A percentile compares a stretch with the other conserved stretches of the same genome.
Conservation (phyloP, 768 basidiomycete species). For the Termitomyces eurrhizus region DNA sequence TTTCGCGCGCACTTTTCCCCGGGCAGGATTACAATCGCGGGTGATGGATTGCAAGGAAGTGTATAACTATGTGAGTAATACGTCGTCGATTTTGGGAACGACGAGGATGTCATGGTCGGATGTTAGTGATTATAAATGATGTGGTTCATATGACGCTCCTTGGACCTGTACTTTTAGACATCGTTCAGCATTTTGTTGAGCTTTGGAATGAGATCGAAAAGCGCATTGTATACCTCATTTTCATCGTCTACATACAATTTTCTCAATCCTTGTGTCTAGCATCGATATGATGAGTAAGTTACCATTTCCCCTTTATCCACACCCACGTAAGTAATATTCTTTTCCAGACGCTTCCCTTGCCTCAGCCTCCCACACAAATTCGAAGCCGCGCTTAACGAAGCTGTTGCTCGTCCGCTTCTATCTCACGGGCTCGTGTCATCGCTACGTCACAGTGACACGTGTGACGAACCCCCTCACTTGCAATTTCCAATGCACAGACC, state of each 20-base stretch:
- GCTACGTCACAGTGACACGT: too few species aligned
- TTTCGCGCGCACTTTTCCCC: constrained; percentile 83
- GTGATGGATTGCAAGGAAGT: constrained; percentile 84
- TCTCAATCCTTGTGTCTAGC: constrained; percentile 20
- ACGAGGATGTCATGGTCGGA: constrained; percentile 93
- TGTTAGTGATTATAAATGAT: constrained; percentile 20
- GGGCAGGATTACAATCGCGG: constrained; percentile 91
- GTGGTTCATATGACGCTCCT: constrained; percentile 78
- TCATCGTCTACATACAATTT: neutral
- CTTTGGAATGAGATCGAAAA: constrained; percentile 92
- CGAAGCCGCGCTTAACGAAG: constrained; percentile 56
- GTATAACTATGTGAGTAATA: constrained; percentile 67
- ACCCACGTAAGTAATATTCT: constrained; percentile 21
- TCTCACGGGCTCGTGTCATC: too few species aligned
- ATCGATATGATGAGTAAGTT: constrained; percentile 46
- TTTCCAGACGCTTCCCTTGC: constrained; percentile 30
- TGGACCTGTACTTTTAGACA: constrained; percentile 83
- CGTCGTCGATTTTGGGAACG: constrained; percentile 61
- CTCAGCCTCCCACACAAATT: constrained; percentile 79
- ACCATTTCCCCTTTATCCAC: neutral
- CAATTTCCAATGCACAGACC: too few species aligned
- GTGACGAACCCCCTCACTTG: too few species aligned
- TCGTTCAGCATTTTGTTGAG: constrained; percentile 89
- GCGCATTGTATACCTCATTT: constrained; percentile 50
- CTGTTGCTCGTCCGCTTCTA: constrained; percentile 44